These are phyloP conservation scores for Citrus hindsii DNA, from an alignment of 345 rosid species.

Conservation along the genomic window DNA sequence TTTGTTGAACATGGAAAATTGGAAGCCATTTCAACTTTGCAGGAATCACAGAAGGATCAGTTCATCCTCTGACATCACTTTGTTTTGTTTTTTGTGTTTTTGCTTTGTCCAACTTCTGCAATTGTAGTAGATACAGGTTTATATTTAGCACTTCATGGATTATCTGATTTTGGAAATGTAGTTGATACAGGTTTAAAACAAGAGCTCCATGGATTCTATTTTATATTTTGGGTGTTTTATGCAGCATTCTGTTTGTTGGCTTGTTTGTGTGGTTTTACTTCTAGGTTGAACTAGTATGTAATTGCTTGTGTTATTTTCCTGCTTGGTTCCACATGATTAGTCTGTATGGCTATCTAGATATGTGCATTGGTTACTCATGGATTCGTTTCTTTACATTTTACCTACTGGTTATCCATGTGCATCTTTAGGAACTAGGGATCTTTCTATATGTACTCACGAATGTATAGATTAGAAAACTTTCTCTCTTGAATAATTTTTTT, in stretches of 20 bases:
- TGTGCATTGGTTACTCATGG: not conserved
- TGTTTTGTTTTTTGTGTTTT: not conserved
- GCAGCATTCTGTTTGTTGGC: not conserved
- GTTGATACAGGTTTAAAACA: not conserved
- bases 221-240: not conserved
- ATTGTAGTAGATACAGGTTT: not conserved
- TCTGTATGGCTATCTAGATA: not conserved
- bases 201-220: not conserved
- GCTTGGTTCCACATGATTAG: not conserved
- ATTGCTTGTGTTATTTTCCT: not conserved
- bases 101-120: not conserved
- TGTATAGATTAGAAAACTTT: slow-evolving; percentile 5
- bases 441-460: not conserved
- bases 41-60: not conserved
- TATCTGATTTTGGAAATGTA: not conserved
- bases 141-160: not conserved
- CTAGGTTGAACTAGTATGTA: not conserved
- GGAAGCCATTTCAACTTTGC: not conserved
- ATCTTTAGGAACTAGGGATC: slow-evolving; percentile 11
- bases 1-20: not conserved
- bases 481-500: slow-evolving; percentile 14
- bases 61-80: not conserved
- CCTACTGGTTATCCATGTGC: not conserved
- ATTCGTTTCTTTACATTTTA: not conserved
- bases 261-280: slow-evolving; percentile 3